These are phyloP conservation scores for Leccinellum luteum DNA, from an alignment of 768 basidiomycete species.

Conservation along the genomic window DNA sequence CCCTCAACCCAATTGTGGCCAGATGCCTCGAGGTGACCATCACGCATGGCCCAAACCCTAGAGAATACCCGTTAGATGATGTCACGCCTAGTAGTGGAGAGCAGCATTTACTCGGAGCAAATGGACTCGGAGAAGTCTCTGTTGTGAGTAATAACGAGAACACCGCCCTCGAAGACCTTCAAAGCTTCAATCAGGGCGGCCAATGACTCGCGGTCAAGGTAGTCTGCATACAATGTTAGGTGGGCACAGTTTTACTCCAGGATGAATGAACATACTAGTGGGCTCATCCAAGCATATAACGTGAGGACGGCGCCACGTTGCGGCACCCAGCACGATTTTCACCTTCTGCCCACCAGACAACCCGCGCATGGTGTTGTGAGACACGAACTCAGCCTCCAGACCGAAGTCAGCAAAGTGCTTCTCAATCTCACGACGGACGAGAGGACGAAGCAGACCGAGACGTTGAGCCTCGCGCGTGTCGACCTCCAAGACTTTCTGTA, in stretches of 20 bases:
- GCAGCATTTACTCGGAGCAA: slow-evolving; percentile 68
- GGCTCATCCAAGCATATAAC: slow-evolving; percentile 97
- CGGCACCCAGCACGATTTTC: slow-evolving; percentile 97
- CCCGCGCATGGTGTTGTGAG: slow-evolving; percentile 99
- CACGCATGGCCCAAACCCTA: slow-evolving; percentile 97
- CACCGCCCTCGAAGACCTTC: slow-evolving; percentile 98
- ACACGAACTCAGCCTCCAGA: slow-evolving; percentile 98
- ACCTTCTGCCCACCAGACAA: slow-evolving; percentile 99
- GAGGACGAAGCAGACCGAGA: slow-evolving; percentile 89
- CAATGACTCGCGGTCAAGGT: slow-evolving; percentile 98
- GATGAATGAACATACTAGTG: slow-evolving; percentile 57
- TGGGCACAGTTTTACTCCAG: background rate
- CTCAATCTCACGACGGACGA: slow-evolving; percentile 98
- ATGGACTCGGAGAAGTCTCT: slow-evolving; percentile 98
- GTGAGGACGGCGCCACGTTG: slow-evolving; percentile 99
- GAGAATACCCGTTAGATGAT: background rate
- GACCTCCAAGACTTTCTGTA: slow-evolving; percentile 91
- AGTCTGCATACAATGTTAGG: slow-evolving; percentile 52
- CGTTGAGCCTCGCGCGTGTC: slow-evolving; percentile 98
- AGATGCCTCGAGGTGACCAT: slow-evolving; percentile 93
- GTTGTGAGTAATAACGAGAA: slow-evolving; percentile 96
- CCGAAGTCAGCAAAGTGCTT: slow-evolving; percentile 99
- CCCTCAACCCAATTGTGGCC: slow-evolving; percentile 99
- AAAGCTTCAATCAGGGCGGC: slow-evolving; percentile 98
- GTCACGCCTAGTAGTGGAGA: background rate